phyloP scores from a whole-genome alignment of 345 rosid species.

The Salix udensis region DNA sequence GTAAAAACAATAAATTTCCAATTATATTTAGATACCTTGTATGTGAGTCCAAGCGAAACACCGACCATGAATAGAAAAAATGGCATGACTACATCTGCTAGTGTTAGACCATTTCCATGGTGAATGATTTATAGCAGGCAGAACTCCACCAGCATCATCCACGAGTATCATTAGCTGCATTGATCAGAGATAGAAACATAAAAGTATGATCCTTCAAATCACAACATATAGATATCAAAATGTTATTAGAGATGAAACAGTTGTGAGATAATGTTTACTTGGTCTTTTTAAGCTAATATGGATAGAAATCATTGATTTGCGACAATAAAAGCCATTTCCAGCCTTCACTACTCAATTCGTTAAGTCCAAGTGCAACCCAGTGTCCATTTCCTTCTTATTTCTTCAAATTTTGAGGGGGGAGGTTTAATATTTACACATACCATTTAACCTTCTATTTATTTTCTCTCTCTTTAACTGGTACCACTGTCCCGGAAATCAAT shows the following conservation, averaged over 20 bases:
- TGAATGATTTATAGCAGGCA: conserved; percentile 80
- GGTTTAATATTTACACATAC: background rate
- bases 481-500: background rate
- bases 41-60: conserved; percentile 65
- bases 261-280: background rate
- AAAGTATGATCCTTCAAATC: background rate
- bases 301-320: background rate
- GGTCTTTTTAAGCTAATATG: background rate
- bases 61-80: conserved; percentile 90
- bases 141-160: conserved; percentile 74
- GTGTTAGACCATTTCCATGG: conserved; percentile 87
- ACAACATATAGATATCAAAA: background rate
- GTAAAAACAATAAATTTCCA: conserved; percentile 2
- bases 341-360: background rate
- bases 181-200: conserved; percentile 10
- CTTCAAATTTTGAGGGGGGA: background rate
- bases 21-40: conserved; percentile 52
- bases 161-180: conserved; percentile 88
- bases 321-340: background rate
- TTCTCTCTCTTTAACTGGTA: background rate
- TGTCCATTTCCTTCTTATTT: background rate
- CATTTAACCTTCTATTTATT: background rate
- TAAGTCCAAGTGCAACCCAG: background rate
- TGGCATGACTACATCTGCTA: conserved; percentile 94
- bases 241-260: background rate